Evolutionary conservation across 371 early-diverging fungal species (phyloP), one percentile per base, ranked within the genome.

Genomic region (Phascolomyces articulosus): DNA sequence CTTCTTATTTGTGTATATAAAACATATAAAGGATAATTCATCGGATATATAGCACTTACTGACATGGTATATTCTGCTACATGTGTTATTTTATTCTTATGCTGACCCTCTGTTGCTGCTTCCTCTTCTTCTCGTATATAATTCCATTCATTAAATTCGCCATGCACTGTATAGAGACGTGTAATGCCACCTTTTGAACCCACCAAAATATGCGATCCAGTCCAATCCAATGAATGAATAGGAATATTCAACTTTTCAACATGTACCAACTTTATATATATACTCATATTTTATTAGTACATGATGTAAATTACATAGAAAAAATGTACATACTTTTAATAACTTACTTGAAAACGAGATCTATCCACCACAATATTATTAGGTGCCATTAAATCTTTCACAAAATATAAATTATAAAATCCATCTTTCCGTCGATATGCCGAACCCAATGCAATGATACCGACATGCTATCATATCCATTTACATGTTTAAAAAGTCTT

Each of bases 221-320:
- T 62, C 72, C 74, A 79, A 28, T 79, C 79, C 3, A 79, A 58
- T 4, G 76, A 73, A 56, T 75, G 57, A 13, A 79, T 65, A 3
- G 76, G 79, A 0, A 31, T 41, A 31, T 64, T 58, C 18, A 79
- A 18, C 6, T 38, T 23, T 55, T 75, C 71, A 26, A 54, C 63
- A 56, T 72, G 69, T 4, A 61, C 10, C 38, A 40, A 24, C 28
- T 60, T 40, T 48, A 59, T 51, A 34, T 44, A 27, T 34, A 38
- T n/a, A n/a, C n/a, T n/a, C n/a, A n/a, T n/a, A n/a, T n/a, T n/a
- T n/a, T n/a, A n/a, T n/a, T n/a, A n/a, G n/a, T n/a, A n/a, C n/a
- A n/a, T n/a, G n/a, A n/a, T n/a, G n/a, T n/a, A n/a, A n/a, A n/a
- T n/a, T n/a, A n/a, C n/a, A n/a, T n/a, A n/a, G n/a, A n/a, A 54